Base-by-base conservation (phyloP, 495 filamentous ascomycete species). In the Saxophila tyrrhenica region DNA sequence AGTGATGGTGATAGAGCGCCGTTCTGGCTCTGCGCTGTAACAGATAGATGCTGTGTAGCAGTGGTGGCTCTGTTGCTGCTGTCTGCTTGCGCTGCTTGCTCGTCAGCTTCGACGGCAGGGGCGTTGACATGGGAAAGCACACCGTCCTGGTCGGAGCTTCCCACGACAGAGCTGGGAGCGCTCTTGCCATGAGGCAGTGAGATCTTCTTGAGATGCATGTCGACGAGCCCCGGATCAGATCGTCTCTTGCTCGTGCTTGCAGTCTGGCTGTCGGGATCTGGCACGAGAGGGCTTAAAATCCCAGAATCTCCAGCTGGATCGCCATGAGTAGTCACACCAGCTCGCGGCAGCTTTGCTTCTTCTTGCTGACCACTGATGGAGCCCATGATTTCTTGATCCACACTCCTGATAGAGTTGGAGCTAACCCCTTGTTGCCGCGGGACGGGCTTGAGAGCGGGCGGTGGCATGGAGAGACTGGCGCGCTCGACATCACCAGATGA, bases 381-480 rank as follows among this genome's bases (percentile, higher is more conserved):
- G 11, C 19, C 22, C 15, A 51, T 25, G 15, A 21, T 25, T 3
- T n/a, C 22, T 23, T 32, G 49, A 5, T 25, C 58, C 45, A 52
- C 45, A 23, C 20, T 51, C 41, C 42, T 54, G 15, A 42, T 43
- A 17, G 42, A 20, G 1, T 50, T 38, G 2, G 51, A 48, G 32
- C 17, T 50, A 9, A 24, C 21, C 13, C 25, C 2, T 16, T 22
- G 39, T n/a, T 47, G 23, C 8, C 50, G 50, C 15, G 3, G 21
- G 42, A 15, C 39, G 21, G 43, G 57, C 52, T 55, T 59, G 25
- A 42, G 29, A 1, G 67, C 50, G 11, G 76, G 73, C 42, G 80
- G 74, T 13, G 79, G 79, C 78, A 82, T 81, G 15, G 77, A 83
- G 20, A 82, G 69, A 60, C 73, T 79, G 45, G 78, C 73, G 58